Base-by-base conservation (phyloP, 352 stramenopile genomes). In the Phytophthora pistaciae region DNA sequence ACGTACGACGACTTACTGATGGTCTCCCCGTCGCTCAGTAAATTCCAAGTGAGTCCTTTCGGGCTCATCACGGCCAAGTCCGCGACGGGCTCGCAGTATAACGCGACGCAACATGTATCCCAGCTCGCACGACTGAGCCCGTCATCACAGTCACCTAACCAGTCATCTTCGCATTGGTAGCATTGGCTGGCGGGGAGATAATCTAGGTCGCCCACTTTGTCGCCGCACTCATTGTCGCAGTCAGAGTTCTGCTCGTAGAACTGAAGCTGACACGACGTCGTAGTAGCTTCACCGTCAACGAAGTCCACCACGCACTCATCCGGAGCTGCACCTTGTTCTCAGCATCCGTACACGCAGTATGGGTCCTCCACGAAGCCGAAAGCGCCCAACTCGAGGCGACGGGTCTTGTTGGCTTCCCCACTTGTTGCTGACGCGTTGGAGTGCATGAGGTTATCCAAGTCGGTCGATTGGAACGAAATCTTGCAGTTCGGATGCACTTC, bases 401-500 rank as follows among this genome's bases (percentile, higher is more conserved):
- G 53, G 13, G 18, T 27, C 23, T 25, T 21, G 2, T 59, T 29
- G 2, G n/a, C 16, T 44, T 11, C 16, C 13, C 25, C 20, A 27
- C 27, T 36, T 25, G 14, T 14, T n/a, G 31, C 29, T n/a, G 18
- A 8, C 11, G 6, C 14, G 23, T 42, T 29, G 11, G 25, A n/a
- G 11, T 29, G 25, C 7, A 59, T 44, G 14, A 59, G 13, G 31
- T 46, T 59, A 16, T 21, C 29, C 9, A 59, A 10, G 53, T 59
- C 53, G 6, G 53, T 59, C 29, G 29, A 59, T 0, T 44, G 53
- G 31, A 59, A 14, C 53, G 36, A 8, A 29, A 59, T 59, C 16
- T 59, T 59, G 27, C 53, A 59, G 25, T 7, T 46, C 3, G 53
- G 53, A 59, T 44, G 46, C 29, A 59, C 53, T 29, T 59, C 53